Evolutionary conservation across 208 protist genomes (phyloP).

Genomic region (Leishmania aethiopica): DNA sequence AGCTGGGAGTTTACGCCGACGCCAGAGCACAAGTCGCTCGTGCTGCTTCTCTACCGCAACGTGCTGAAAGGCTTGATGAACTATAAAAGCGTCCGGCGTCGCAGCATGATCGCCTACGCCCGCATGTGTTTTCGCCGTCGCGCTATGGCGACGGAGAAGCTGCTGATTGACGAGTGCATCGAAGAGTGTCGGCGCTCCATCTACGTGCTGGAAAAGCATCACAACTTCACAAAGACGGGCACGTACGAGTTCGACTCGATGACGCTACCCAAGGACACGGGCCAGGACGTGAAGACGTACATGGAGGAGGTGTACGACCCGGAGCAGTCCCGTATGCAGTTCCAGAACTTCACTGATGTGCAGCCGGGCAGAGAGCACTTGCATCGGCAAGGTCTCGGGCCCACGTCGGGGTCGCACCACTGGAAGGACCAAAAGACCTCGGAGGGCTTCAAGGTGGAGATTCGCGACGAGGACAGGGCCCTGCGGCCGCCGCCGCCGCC

Average conservation of each 20-base stretch:
- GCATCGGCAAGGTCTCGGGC: slow-evolving; percentile 68
- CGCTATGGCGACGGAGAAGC: slow-evolving; percentile 78
- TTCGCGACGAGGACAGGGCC: slow-evolving; percentile 80
- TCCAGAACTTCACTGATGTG: slow-evolving; percentile 86
- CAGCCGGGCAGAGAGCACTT: slow-evolving; percentile 74
- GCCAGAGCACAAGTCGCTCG: slow-evolving; percentile 75
- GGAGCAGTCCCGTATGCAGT: slow-evolving; percentile 81
- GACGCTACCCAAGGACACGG: slow-evolving; percentile 86
- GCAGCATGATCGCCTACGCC: slow-evolving; percentile 86
- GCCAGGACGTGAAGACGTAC: slow-evolving; percentile 91
- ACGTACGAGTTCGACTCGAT: slow-evolving; percentile 88
- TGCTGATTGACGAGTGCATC: slow-evolving; percentile 90
- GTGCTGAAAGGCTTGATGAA: slow-evolving; percentile 81
- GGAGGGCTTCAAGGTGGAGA: slow-evolving; percentile 67
- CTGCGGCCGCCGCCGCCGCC: slow-evolving; percentile 82
- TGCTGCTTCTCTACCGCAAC: slow-evolving; percentile 82
- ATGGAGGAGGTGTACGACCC: slow-evolving; percentile 93
- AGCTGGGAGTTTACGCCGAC: slow-evolving; percentile 75
- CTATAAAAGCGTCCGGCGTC: slow-evolving; percentile 76
- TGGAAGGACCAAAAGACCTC: slow-evolving; percentile 66
- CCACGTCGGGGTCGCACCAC: slow-evolving; percentile 74
- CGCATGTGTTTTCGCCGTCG: slow-evolving; percentile 78
- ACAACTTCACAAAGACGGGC: slow-evolving; percentile 75
- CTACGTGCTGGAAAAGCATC: slow-evolving; percentile 85
- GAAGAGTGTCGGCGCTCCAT: slow-evolving; percentile 84